Percentiles rank a stretch among this genome's conserved stretches.
Evolutionary conservation across 2,329 filamentous ascomycete species (phyloP).

Genomic region (Calcarisporium arbuscula): DNA sequence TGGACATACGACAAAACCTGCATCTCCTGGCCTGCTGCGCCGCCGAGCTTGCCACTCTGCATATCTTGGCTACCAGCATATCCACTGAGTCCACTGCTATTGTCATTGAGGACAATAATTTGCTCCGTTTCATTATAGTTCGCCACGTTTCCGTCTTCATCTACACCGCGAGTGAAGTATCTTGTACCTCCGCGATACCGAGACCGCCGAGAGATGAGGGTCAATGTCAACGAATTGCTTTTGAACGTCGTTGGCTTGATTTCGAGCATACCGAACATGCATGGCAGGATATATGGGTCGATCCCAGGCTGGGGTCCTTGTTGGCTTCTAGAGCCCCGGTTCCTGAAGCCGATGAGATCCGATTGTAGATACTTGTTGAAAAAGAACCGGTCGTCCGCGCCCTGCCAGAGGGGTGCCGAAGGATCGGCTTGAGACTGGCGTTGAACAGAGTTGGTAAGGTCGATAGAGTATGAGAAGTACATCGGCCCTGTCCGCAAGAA

Average conservation of each 20-base stretch:
- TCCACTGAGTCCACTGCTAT: constrained; percentile 64
- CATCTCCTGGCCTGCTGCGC: constrained; percentile 60
- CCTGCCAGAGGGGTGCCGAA: constrained; percentile 75
- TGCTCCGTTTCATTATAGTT: constrained; percentile 99
- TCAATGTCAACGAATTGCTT: constrained; percentile 73
- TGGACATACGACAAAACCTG: constrained; percentile 94
- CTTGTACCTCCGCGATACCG: constrained; percentile 84
- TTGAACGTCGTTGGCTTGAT: constrained; percentile 85
- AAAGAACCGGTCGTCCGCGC: constrained; percentile 95
- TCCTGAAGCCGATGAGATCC: constrained; percentile 85
- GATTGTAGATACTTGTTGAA: constrained; percentile 94
- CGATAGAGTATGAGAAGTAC: constrained; percentile 97
- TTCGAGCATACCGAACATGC: constrained; percentile 94
- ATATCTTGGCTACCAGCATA: constrained; percentile 72
- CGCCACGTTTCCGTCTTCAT: constrained; percentile 90
- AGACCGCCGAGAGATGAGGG: constrained; percentile 82
- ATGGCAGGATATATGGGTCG: constrained; percentile 89
- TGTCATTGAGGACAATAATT: constrained; percentile 81
- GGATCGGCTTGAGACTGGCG: constrained; percentile 74
- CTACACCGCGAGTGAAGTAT: constrained; percentile 90
- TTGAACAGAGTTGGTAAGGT: constrained; percentile 96
- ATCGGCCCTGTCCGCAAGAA: constrained; percentile 80
- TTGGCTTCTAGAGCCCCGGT: constrained; percentile 53
- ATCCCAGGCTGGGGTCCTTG: constrained; percentile 65
- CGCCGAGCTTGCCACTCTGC: constrained; percentile 63